Evolutionary conservation across 495 filamentous ascomycete genomes (phyloP).

Genomic region (Pyrenopolyporus hunteri): DNA sequence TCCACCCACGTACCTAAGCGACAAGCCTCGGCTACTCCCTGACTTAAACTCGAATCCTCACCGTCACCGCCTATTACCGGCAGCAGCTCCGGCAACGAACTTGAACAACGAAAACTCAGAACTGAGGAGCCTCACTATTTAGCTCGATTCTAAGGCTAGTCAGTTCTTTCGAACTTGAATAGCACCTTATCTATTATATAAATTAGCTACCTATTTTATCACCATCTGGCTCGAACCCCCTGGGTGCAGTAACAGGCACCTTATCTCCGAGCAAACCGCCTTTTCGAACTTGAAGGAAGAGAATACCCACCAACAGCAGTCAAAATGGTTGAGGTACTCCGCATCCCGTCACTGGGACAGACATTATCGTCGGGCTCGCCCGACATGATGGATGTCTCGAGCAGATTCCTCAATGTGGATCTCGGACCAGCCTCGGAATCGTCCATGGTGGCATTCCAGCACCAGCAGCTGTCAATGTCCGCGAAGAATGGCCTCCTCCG

Average conservation of each 20-base stretch:
- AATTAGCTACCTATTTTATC: conserved; percentile 12
- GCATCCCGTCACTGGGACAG: conserved; percentile 30
- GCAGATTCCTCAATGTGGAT: conserved; percentile 31
- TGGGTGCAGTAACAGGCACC: conserved; percentile 15
- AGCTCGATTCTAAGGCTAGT: conserved; percentile 12
- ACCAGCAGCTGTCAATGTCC: conserved; percentile 19
- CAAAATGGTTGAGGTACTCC: conserved; percentile 35
- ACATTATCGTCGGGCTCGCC: conserved; percentile 18
- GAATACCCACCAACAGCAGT: conserved; percentile 2
- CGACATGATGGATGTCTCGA: conserved; percentile 37
- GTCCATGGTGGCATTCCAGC: conserved; percentile 19
- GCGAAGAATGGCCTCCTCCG: conserved; percentile 11
- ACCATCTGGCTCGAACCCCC: conserved; percentile 1
- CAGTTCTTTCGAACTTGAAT: conserved; percentile 15
- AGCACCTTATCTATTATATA: background rate
- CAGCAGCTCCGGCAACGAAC: conserved; percentile 6
- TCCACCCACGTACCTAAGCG: conserved; percentile 5
- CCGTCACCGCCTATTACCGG: conserved; percentile 23
- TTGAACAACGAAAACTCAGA: background rate
- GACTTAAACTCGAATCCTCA: conserved; percentile 22
- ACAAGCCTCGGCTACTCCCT: conserved; percentile 24
- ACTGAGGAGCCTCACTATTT: conserved; percentile 10
- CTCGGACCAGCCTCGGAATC: conserved; percentile 35
- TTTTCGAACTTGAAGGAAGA: conserved; percentile 15
- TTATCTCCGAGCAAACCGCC: conserved; percentile 4